Evolutionary conservation across 2,329 filamentous ascomycete genomes (phyloP), one percentile per base, ranked within the genome.

Genomic region (Chalaropsis ovoidea): DNA sequence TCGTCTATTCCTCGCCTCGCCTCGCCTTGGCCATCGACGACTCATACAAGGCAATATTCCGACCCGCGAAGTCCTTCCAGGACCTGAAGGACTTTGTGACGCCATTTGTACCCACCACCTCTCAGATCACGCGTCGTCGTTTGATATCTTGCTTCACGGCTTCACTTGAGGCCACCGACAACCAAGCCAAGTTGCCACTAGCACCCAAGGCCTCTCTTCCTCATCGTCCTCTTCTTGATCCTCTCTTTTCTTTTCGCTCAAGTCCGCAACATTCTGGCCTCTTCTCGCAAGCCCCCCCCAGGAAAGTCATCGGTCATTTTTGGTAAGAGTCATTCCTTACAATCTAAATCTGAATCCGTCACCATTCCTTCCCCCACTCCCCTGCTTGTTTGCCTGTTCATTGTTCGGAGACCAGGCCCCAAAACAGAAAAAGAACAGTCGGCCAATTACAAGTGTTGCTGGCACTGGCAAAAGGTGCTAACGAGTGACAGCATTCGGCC

Each of bases 311-410:
- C 17, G 11, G 17, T 39, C 52, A 8, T 58, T 35, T n/a, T 31
- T 58, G 24, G 52, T 58, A 58, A 58, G 52, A 58, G 52, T 58
- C 27, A 58, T 58, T 58, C 27, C 52, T 31, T 35, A n/a, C 52
- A 58, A 39, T 58, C 52, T 58, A 58, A 58, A n/a, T n/a, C 27
- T 22, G 52, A 35, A 58, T 58, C 52, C 27, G 52, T 58, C 52
- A 35, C 15, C 52, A 58, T 58, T 13, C 31, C 27, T 35, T 31
- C 24, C 11, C 17, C 27, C 27, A 6, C 52, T 27, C 47, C 27
- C 27, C 35, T 39, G 52, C 27, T 35, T 11, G 3, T 13, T 17
- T 58, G 3, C 17, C 52, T 27, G 24, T 13, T n/a, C 52, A 58
- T 58, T 58, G 52, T 58, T 17, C 27, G 52, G 52, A 58, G 52